Evolutionary conservation across 331 rosid species (phyloP).

Genomic region (Arachis monticola): DNA sequence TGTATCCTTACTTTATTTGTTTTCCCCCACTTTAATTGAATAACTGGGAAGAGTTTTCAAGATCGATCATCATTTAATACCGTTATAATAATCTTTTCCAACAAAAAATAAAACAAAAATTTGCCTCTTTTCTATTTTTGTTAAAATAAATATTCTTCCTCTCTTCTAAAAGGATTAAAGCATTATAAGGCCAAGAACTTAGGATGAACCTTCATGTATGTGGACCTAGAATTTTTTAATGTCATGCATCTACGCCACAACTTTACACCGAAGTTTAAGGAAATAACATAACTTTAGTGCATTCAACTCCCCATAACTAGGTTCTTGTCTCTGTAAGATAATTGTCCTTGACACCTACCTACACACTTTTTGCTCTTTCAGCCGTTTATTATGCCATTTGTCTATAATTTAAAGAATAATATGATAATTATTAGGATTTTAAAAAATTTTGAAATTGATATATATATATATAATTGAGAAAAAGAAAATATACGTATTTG

Average conservation of each 20-base stretch:
- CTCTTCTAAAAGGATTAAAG: neutral
- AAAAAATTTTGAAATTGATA: too few relatives aligned
- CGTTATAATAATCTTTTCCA: too few relatives aligned
- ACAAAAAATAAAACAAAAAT: neutral
- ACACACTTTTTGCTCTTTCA: neutral
- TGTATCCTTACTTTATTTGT: too few relatives aligned
- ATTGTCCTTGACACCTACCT: neutral
- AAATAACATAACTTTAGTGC: neutral
- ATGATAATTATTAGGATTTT: too few relatives aligned
- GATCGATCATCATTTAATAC: too few relatives aligned
- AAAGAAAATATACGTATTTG: too few relatives aligned
- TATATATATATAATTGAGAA: too few relatives aligned
- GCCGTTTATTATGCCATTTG: neutral
- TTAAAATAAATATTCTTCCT: slow-evolving; percentile 1
- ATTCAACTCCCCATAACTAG: neutral
- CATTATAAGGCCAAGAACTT: slow-evolving; percentile 5
- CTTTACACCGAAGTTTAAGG: slow-evolving; percentile 30
- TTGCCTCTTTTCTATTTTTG: neutral
- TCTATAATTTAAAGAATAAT: too few relatives aligned
- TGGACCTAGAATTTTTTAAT: slow-evolving; percentile 35
- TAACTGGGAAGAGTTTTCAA: too few relatives aligned
- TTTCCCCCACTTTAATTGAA: too few relatives aligned
- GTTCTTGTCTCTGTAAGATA: neutral
- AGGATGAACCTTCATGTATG: slow-evolving; percentile 22
- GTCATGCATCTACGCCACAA: slow-evolving; percentile 23